phyloP scores from a whole-genome alignment of 345 rosid species.

The Turnera subulata region DNA sequence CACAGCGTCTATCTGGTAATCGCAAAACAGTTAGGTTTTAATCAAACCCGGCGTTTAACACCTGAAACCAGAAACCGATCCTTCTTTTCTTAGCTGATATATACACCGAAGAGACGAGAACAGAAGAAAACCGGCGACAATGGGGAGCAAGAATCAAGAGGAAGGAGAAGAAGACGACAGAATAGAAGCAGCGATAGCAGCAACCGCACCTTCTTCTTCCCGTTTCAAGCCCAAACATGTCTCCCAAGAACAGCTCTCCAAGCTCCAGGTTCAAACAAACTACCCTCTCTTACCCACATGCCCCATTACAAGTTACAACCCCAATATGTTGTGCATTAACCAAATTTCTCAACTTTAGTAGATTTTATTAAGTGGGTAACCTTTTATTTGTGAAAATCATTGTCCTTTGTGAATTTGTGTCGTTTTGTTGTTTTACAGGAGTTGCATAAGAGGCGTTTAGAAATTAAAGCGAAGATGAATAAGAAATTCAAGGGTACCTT shows the following conservation, averaged over 20 bases:
- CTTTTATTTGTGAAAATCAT: not conserved
- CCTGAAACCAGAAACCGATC: too few relatives aligned
- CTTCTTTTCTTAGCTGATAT: too few relatives aligned
- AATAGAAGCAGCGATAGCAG: slow-evolving; percentile 52
- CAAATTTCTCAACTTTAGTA: not conserved
- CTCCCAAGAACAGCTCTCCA: slow-evolving; percentile 44
- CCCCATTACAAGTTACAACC: too few relatives aligned
- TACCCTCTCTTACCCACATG: too few relatives aligned
- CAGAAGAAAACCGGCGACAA: not conserved
- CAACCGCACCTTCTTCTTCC: slow-evolving; percentile 37
- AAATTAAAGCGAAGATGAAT: slow-evolving; percentile 45
- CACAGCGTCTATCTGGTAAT: too few relatives aligned
- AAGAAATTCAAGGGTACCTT: slow-evolving; percentile 45
- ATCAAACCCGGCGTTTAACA: too few relatives aligned
- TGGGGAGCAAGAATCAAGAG: slow-evolving; percentile 5
- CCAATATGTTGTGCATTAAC: not conserved
- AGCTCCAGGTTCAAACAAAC: slow-evolving; percentile 42
- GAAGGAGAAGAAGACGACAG: slow-evolving; percentile 39
- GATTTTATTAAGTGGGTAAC: not conserved
- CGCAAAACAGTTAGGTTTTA: too few relatives aligned
- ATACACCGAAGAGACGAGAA: not conserved
- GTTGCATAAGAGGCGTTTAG: slow-evolving; percentile 67
- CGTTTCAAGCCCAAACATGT: slow-evolving; percentile 38
- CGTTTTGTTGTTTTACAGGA: slow-evolving; percentile 33
- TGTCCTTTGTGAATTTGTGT: not conserved